Evolutionary conservation across 306 rosid species (phyloP), one percentile per base, ranked within the genome.

Genomic region (Fagus sylvatica): DNA sequence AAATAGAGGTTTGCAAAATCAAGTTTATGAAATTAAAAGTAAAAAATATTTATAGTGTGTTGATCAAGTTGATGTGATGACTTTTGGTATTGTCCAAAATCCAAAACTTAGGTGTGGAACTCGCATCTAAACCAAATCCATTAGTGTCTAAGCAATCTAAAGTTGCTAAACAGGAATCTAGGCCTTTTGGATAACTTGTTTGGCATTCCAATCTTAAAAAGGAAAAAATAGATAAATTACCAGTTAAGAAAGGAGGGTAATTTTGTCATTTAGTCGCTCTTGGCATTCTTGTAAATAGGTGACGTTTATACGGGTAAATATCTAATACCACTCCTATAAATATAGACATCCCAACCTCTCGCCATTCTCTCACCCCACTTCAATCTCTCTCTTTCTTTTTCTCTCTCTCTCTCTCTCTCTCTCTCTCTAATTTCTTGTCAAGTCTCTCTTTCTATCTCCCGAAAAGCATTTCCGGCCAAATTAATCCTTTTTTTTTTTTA

Each of bases 311-410:
- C 77, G 87, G 87, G 80, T 56, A 56, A 74, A 40, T 54, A 15
- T 7, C 0, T 7, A 80, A 53, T n/a, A 10, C 15, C 0, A 7
- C 40, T 36, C 2, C 76, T 87, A 87, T 87, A 87, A 87, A 87
- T 87, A 85, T 0, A 16, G 61, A 46, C 6, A 15, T 16, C 74
- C 60, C 59, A 0, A n/a, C 4, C 43, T 6, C 57, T 3, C 1
- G 5, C 53, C n/a, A 12, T 0, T 33, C 62, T 55, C 72, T 0
- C 3, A 19, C 48, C 53, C 19, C 34, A 37, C 8, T 22, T 22
- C 7, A n/a, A 41, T 7, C 19, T 7, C 7, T 30, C 51, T 0
- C 6, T 57, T 3, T 46, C 34, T 4, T 0, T 62, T 6, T 4
- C 65, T 69, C 13, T 12, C 11, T n/a, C n/a, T n/a, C n/a, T n/a